Base-by-base conservation (phyloP, 1,284 basidiomycete species). In the Sphaerobolus stellatus region DNA sequence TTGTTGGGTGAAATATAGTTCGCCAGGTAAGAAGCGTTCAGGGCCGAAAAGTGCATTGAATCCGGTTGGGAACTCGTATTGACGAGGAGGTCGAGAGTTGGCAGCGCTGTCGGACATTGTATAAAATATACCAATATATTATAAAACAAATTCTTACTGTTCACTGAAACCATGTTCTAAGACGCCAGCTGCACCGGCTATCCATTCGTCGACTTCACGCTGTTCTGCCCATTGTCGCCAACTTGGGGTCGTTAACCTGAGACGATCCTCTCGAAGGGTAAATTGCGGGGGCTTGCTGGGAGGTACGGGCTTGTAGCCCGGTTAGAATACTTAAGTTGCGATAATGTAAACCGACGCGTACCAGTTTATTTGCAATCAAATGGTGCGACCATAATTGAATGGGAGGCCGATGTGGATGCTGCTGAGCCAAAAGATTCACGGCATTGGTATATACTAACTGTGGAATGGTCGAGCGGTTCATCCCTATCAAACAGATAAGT, bases 1-100 rank as follows among this genome's bases (percentile, higher is more conserved):
- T 33, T 83, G 82, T 27, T 94, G 92, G 56, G 82, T 82, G 76
- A 98, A 98, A 69, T 93, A 87, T 54, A 93, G 83, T 70, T 99
- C 97, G 55, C 94, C 90, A 33, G 94, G 86, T 53, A 80, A 75
- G 70, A 87, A 92, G 30, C 96, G 83, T 65, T 96, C 92, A 16
- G 82, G 66, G 3, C 89, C 90, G 71, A 95, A 98, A 65, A 84
- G 86, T 31, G 86, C 81, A 67, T 88, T 93, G 74, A 88, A 97
- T 2, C 97, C 97, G 45, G 93, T 93, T 0, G 97, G 93, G 76
- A 99, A 98, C 73, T 99, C 97, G 75, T 95, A 99, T 62, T 80
- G 88, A 63, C 78, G 81, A 44, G 73, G 68, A 20, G 78, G 79
- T 44, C 81, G 79, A 54, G 75, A 70, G 16, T 77, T 74, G 53